phyloP scores from a whole-genome alignment of 2,329 filamentous ascomycete genomes.

The Trichophyton benhamiae region DNA sequence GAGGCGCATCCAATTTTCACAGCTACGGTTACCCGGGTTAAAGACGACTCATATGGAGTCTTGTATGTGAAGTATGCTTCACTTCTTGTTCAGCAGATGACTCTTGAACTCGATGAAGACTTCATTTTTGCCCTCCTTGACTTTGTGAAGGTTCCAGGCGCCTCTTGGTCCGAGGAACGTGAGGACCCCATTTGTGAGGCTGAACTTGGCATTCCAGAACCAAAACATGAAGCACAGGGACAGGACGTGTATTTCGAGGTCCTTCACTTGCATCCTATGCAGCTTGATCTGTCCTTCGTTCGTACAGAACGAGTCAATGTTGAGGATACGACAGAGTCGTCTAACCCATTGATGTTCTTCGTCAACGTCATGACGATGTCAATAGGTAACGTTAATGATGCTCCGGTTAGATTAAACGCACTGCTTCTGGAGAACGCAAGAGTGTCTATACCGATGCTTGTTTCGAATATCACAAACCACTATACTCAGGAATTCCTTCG shows the following conservation, averaged over 20 bases:
- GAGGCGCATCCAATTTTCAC: conserved; percentile 93
- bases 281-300: conserved; percentile 92
- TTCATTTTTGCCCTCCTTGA: conserved; percentile 95
- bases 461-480: conserved; percentile 79
- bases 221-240: conserved; percentile 66
- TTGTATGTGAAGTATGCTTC: conserved; percentile 98
- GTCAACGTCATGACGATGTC: conserved; percentile 99
- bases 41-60: conserved; percentile 96
- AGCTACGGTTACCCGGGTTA: conserved; percentile 80
- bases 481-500: conserved; percentile 94
- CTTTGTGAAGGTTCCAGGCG: conserved; percentile 84
- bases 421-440: conserved; percentile 90
- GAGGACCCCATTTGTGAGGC: conserved; percentile 84
- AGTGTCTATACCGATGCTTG: conserved; percentile 70
- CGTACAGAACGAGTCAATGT: conserved; percentile 92
- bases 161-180: conserved; percentile 71
- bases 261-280: conserved; percentile 94
- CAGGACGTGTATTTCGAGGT: conserved; percentile 98
- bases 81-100: conserved; percentile 91
- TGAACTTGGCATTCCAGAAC: conserved; percentile 80
- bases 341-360: conserved; percentile 96
- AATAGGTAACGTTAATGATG: conserved; percentile 97
- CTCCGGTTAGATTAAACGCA: conserved; percentile 83
- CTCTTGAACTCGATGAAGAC: conserved; percentile 90
- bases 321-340: conserved; percentile 80